Conservation (phyloP, 352 stramenopile species). For the Plasmopara muralis region DNA sequence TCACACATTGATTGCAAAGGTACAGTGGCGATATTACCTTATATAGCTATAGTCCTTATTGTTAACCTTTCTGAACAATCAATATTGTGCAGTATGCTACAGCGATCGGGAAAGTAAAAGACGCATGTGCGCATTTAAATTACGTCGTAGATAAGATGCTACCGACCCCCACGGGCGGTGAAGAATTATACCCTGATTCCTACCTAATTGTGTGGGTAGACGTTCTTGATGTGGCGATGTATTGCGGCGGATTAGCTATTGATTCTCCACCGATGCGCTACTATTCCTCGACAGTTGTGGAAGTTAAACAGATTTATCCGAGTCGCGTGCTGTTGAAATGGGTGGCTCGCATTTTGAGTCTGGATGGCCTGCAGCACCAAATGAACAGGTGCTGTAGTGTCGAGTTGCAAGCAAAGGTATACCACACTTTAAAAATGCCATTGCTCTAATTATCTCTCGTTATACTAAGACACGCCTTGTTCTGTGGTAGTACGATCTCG, state of each 20-base stretch:
- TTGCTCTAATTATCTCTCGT: neutral
- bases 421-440: neutral
- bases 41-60: neutral
- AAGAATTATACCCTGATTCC: conserved; percentile 37
- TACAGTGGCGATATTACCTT: conserved; percentile 11
- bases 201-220: conserved; percentile 56
- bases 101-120: conserved; percentile 43
- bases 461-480: neutral
- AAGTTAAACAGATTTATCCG: conserved; percentile 47
- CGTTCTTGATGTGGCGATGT: conserved; percentile 41
- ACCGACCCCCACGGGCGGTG: conserved; percentile 19
- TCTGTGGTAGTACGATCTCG: conserved; percentile 52
- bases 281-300: neutral
- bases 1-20: conserved; percentile 62
- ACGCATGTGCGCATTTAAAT: conserved; percentile 50
- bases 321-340: conserved; percentile 46
- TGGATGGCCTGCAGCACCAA: conserved; percentile 33
- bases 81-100: conserved; percentile 39
- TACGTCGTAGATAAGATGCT: conserved; percentile 45
- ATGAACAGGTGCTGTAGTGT: conserved; percentile 43
- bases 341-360: conserved; percentile 35
- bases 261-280: conserved; percentile 2
- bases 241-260: conserved; percentile 35
- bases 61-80: too few species aligned
- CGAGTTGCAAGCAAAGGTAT: conserved; percentile 53